Evolutionary conservation across 352 stramenopile genomes (phyloP).

Genomic region (Poterioochromonas sp.): DNA sequence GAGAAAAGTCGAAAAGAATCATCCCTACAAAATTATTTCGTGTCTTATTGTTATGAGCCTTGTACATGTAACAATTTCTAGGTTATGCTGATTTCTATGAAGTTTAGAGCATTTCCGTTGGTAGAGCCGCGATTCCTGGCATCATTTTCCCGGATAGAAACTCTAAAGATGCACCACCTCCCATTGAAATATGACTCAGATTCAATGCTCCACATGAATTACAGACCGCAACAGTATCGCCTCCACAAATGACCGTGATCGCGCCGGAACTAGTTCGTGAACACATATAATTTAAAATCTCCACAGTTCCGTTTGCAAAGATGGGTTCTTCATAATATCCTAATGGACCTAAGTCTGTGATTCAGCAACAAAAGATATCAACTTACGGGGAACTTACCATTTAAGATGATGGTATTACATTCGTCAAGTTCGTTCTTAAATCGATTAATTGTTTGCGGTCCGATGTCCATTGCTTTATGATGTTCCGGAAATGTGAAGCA

Average conservation of each 20-base stretch:
- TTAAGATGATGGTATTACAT: background rate
- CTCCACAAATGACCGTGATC: constrained; percentile 7
- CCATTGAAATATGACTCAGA: background rate
- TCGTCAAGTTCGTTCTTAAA: background rate
- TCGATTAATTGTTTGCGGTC: background rate
- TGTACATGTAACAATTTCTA: no score
- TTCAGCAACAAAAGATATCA: no score
- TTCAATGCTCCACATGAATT: background rate
- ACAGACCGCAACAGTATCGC: background rate
- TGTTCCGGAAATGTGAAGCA: background rate
- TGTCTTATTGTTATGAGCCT: no score
- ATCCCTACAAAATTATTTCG: no score
- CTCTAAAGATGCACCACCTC: constrained; percentile 19
- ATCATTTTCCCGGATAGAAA: background rate
- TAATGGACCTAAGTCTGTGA: no score
- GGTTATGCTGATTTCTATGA: no score
- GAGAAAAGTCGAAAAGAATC: no score
- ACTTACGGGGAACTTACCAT: background rate
- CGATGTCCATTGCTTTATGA: background rate
- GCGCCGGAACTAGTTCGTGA: background rate
- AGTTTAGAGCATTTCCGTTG: no score
- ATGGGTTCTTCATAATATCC: background rate
- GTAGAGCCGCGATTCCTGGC: background rate
- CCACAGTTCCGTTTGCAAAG: background rate
- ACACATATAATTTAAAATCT: background rate